Evolutionary conservation across 1,284 basidiomycete species (phyloP).

Genomic region (Cryptococcus jaspeensis): DNA sequence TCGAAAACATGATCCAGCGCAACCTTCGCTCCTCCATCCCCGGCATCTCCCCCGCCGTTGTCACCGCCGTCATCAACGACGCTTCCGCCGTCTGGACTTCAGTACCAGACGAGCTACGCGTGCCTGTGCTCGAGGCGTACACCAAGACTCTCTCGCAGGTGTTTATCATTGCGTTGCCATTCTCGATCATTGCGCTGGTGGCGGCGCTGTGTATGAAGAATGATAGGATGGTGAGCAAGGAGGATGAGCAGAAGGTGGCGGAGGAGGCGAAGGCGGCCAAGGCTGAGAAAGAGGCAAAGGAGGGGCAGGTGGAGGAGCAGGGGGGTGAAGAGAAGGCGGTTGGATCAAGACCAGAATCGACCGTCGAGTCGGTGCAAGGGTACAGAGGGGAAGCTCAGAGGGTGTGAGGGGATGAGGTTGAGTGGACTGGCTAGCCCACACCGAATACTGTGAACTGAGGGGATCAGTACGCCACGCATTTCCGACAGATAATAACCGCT

Average conservation of each 20-base stretch:
- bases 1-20: conserved; percentile 45
- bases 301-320: background rate
- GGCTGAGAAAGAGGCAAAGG: conserved; percentile 14
- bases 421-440: too few relatives aligned
- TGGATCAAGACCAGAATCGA: too few relatives aligned
- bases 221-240: conserved; percentile 38
- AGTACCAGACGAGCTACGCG: conserved; percentile 32
- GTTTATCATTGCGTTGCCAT: conserved; percentile 46
- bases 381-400: too few relatives aligned
- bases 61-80: conserved; percentile 31
- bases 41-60: conserved; percentile 16
- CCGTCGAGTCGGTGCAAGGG: too few relatives aligned
- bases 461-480: too few relatives aligned
- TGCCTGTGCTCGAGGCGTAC: conserved; percentile 38
- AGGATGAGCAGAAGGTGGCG: conserved; percentile 31
- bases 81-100: conserved; percentile 37
- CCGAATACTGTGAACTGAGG: too few relatives aligned
- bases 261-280: conserved; percentile 14
- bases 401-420: too few relatives aligned
- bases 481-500: too few relatives aligned
- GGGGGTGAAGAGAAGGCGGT: background rate
- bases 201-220: conserved; percentile 41
- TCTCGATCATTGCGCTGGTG: conserved; percentile 31
- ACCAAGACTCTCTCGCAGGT: conserved; percentile 38
- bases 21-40: conserved; percentile 38